Evolutionary conservation across 768 basidiomycete species (phyloP).

Genomic region (Inosperma sp.): DNA sequence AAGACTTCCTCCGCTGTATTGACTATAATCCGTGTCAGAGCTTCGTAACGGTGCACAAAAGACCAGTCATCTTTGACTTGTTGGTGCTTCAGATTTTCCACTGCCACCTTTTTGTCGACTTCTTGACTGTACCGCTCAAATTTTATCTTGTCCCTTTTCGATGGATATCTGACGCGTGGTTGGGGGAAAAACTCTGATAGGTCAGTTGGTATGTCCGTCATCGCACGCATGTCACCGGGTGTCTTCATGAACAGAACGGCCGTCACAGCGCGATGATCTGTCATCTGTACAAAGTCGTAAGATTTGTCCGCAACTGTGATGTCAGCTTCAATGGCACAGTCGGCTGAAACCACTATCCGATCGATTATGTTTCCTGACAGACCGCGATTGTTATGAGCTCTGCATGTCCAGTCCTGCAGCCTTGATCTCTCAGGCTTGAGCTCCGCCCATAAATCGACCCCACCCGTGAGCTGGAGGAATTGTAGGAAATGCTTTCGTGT

Average conservation of each 20-base stretch:
- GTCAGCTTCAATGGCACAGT: slow-evolving; percentile 5
- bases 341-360: slow-evolving; percentile 12
- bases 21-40: background rate
- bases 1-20: background rate
- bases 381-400: background rate
- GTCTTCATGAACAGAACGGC: background rate
- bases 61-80: background rate
- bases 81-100: background rate
- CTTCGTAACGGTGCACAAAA: background rate
- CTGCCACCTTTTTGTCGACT: background rate
- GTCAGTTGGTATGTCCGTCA: background rate
- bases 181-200: background rate
- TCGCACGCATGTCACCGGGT: background rate
- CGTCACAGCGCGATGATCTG: background rate
- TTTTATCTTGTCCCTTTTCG: background rate
- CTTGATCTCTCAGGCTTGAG: slow-evolving; percentile 7
- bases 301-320: background rate
- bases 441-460: slow-evolving; percentile 16
- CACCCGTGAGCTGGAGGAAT: slow-evolving; percentile 10
- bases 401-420: slow-evolving; percentile 15
- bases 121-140: background rate
- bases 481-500: background rate
- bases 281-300: background rate
- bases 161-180: background rate
- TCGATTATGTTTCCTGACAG: slow-evolving; percentile 23